Percentiles rank a stretch among this genome's conserved stretches.
Conservation (phyloP, 2,329 filamentous ascomycete genomes). For the Bimuria novae-zelandiae region DNA sequence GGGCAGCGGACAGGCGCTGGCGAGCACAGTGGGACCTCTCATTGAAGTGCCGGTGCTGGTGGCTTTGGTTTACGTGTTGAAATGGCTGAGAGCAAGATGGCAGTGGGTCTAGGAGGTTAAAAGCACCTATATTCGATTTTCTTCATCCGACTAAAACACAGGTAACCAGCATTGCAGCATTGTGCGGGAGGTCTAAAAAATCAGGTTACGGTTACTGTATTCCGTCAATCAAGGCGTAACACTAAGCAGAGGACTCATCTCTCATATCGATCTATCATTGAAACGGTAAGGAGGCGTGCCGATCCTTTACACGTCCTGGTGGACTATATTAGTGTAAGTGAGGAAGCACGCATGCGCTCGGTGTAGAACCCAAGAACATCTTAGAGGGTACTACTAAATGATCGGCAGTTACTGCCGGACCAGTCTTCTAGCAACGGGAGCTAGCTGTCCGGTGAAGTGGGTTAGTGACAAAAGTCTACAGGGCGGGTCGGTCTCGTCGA, state of each 20-base stretch:
- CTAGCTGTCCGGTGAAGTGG: background rate
- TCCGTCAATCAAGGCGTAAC: no score
- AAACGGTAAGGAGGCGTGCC: no score
- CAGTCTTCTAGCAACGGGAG: background rate
- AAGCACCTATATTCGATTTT: no score
- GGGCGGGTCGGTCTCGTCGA: background rate
- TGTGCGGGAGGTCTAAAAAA: no score
- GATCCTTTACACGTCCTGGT: no score
- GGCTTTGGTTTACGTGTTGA: conserved; percentile 74
- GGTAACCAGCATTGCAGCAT: no score
- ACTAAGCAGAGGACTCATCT: background rate
- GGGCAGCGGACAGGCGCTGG: conserved; percentile 77
- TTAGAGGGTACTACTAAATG: background rate
- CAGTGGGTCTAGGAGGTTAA: conserved; percentile 52
- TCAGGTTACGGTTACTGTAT: no score
- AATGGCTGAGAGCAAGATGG: conserved; percentile 60
- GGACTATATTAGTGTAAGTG: background rate
- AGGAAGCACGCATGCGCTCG: background rate
- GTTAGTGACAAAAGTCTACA: background rate
- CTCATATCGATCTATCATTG: no score
- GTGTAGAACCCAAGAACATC: background rate
- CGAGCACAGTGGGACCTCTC: conserved; percentile 80
- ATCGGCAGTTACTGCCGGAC: background rate
- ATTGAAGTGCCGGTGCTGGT: conserved; percentile 86
- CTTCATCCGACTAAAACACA: no score